A percentile compares a stretch with the other conserved stretches of the same genome.
Conservation (phyloP, 225 moss, liverwort and hornwort genomes). For the Rhytidiadelphus loreus region DNA sequence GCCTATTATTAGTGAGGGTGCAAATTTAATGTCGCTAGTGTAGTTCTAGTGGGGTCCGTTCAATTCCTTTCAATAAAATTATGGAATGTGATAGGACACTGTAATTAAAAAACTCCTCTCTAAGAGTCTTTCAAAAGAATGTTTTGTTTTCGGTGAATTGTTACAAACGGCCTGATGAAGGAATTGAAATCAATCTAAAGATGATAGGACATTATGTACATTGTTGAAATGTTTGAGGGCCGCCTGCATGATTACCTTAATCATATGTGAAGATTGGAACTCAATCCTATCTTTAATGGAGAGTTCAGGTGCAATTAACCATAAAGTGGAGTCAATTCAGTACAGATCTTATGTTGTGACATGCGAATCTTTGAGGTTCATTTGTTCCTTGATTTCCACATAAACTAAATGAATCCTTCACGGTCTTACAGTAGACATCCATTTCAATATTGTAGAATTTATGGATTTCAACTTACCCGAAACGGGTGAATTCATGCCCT, state of each 20-base stretch:
- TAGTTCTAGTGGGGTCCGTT: neutral
- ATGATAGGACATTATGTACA: neutral
- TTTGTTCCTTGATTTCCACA: too few relatives aligned
- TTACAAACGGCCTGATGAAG: neutral
- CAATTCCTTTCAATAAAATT: neutral
- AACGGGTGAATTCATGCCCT: too few relatives aligned
- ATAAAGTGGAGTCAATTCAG: neutral
- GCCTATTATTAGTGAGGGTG: neutral
- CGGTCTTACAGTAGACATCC: too few relatives aligned
- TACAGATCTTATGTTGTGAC: too few relatives aligned
- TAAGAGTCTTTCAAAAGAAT: neutral
- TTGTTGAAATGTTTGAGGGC: neutral
- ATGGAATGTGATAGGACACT: neutral
- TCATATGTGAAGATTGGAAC: neutral
- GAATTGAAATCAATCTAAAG: neutral
- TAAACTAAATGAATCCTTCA: too few relatives aligned
- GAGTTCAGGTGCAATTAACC: neutral
- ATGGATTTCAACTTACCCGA: too few relatives aligned
- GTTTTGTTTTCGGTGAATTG: neutral
- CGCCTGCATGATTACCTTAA: neutral
- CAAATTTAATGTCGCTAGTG: neutral
- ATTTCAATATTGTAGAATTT: too few relatives aligned
- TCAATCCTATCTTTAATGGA: neutral
- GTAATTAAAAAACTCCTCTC: neutral
- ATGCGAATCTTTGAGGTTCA: too few relatives aligned